Percentiles rank a stretch among this genome's conserved stretches.
These are phyloP conservation scores for Candida suzukii DNA, from an alignment of 805 yeast genomes.

Conservation along the genomic window DNA sequence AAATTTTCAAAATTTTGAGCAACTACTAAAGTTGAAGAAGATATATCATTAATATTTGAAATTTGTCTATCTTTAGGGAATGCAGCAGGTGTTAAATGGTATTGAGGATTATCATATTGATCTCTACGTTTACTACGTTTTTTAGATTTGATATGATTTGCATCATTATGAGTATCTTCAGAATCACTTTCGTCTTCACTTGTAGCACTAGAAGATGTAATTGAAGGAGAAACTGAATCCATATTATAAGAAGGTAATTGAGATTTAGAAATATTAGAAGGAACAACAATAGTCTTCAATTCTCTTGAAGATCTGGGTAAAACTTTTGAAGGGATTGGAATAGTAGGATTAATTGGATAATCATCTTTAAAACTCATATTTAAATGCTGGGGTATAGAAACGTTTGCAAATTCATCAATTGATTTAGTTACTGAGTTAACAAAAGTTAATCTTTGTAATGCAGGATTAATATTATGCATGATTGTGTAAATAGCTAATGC, in stretches of 20 bases:
- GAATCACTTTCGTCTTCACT: slow-evolving; percentile 4
- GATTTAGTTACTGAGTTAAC: slow-evolving; percentile 10
- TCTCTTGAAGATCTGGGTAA: neutral
- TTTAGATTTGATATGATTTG: slow-evolving; percentile 11
- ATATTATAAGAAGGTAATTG: slow-evolving; percentile 2
- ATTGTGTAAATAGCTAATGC: slow-evolving; percentile 23
- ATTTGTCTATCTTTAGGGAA: slow-evolving; percentile 25
- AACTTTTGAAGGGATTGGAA: neutral
- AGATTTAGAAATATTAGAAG: slow-evolving; percentile 1
- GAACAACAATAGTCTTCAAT: neutral
- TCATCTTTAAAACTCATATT: slow-evolving; percentile 2
- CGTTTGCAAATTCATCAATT: slow-evolving; percentile 11
- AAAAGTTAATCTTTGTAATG: slow-evolving; percentile 11
- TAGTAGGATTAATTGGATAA: neutral
- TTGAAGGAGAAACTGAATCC: neutral
- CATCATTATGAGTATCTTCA: slow-evolving; percentile 11
- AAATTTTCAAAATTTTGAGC: slow-evolving; percentile 32
- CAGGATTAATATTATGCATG: slow-evolving; percentile 21
- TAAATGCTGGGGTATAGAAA: slow-evolving; percentile 10
- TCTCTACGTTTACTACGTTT: slow-evolving; percentile 1
- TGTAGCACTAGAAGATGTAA: neutral
- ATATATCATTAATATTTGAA: slow-evolving; percentile 24
- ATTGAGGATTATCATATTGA: neutral
- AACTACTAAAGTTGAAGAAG: slow-evolving; percentile 29
- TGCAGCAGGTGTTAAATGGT: slow-evolving; percentile 18